Evolutionary conservation across 2,329 filamentous ascomycete species (phyloP).

Genomic region (Neonectria neomacrospora): DNA sequence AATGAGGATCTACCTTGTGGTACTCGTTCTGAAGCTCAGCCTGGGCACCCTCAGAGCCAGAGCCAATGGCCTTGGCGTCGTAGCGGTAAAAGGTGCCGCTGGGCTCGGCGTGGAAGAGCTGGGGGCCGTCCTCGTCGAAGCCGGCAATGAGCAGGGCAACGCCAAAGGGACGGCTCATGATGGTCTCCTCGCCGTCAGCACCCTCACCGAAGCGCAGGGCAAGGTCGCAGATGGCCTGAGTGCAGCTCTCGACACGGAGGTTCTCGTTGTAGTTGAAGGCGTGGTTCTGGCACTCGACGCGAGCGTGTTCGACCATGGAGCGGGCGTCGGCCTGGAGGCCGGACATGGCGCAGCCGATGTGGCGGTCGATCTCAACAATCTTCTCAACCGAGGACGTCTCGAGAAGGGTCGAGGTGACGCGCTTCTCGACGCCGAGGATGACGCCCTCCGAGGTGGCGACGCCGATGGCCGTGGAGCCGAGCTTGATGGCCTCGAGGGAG

Average conservation of each 20-base stretch:
- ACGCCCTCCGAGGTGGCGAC: conserved; percentile 96
- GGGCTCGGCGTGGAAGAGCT: conserved; percentile 97
- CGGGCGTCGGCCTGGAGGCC: conserved; percentile 97
- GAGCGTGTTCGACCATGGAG: conserved; percentile 97
- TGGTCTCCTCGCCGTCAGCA: conserved; percentile 96
- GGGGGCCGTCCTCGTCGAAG: conserved; percentile 95
- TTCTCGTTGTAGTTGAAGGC: conserved; percentile 98
- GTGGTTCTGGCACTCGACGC: conserved; percentile 97
- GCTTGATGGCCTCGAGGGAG: conserved; percentile 99
- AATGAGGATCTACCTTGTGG: conserved; percentile 73
- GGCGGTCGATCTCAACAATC: conserved; percentile 98
- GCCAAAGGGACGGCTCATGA: conserved; percentile 97
- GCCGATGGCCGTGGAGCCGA: conserved; percentile 97
- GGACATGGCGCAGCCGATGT: conserved; percentile 99
- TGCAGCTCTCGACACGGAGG: conserved; percentile 95
- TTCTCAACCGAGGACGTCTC: conserved; percentile 99
- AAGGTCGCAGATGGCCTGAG: conserved; percentile 97
- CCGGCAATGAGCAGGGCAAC: conserved; percentile 96
- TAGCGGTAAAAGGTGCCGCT: conserved; percentile 99
- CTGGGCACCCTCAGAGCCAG: conserved; percentile 95
- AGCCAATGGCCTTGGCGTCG: conserved; percentile 98
- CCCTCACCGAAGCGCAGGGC: conserved; percentile 97
- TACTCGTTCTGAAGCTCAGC: conserved; percentile 99
- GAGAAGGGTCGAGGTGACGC: conserved; percentile 95
- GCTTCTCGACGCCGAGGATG: conserved; percentile 97